Conservation (phyloP, 371 early-diverging fungal species). For the Syncephalastrum contaminatum region DNA sequence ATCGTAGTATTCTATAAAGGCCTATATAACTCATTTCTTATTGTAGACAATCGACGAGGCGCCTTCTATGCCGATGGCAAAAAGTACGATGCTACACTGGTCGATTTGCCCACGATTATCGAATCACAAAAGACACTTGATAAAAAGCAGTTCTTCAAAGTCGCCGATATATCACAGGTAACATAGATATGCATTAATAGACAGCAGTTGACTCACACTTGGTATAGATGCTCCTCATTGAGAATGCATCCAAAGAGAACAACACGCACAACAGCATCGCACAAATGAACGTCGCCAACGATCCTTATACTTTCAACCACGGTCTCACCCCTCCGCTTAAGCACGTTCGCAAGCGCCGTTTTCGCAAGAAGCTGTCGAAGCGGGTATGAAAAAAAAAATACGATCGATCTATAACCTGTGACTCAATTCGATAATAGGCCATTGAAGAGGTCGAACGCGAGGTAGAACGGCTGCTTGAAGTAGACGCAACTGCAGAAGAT, state of each 20-base stretch:
- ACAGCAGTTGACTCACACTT: slow-evolving; percentile 27
- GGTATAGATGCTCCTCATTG: slow-evolving; percentile 61
- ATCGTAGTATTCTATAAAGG: no score
- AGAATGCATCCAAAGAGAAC: slow-evolving; percentile 27
- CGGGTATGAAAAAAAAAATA: no score
- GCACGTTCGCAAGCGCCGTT: slow-evolving; percentile 84
- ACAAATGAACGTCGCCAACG: slow-evolving; percentile 11
- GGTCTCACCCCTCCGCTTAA: slow-evolving; percentile 93
- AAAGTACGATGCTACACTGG: slow-evolving; percentile 66
- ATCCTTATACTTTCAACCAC: slow-evolving; percentile 73
- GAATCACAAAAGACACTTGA: slow-evolving; percentile 97
- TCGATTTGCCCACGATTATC: slow-evolving; percentile 95
- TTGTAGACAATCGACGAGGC: slow-evolving; percentile 72
- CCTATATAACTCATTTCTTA: not conserved
- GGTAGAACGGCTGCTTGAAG: slow-evolving; percentile 82
- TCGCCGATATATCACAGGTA: slow-evolving; percentile 96
- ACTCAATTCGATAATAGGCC: slow-evolving; percentile 45
- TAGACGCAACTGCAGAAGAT: slow-evolving; percentile 80
- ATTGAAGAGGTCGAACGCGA: slow-evolving; percentile 91
- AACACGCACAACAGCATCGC: no score
- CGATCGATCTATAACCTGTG: no score
- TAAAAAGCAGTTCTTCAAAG: slow-evolving; percentile 94
- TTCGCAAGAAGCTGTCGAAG: slow-evolving; percentile 88
- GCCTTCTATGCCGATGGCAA: slow-evolving; percentile 62
- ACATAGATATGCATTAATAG: slow-evolving; percentile 21